Percentiles rank a stretch among this genome's conserved stretches.
Evolutionary conservation across 805 yeast genomes (phyloP).

Genomic region (Brettanomyces naardenensis): DNA sequence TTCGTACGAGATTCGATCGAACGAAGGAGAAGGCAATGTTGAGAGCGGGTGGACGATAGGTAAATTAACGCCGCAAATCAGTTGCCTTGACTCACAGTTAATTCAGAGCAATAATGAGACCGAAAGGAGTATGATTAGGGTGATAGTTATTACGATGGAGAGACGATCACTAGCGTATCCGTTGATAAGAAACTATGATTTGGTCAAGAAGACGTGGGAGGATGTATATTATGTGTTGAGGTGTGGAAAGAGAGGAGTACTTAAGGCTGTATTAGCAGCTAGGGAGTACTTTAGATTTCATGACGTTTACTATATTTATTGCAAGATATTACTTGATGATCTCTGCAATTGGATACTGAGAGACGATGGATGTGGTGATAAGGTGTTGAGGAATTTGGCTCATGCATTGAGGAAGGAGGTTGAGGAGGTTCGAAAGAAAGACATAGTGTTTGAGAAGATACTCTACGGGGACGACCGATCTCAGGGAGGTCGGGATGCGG

Average conservation of each 20-base stretch:
- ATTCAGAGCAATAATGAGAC: constrained; percentile 27
- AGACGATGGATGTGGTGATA: constrained; percentile 48
- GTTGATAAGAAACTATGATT: constrained; percentile 59
- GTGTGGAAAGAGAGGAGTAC: constrained; percentile 60
- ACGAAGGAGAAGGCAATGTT: constrained; percentile 59
- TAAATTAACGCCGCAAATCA: constrained; percentile 69
- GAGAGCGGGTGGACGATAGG: constrained; percentile 97
- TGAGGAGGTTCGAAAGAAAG: constrained; percentile 30
- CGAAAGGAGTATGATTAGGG: constrained; percentile 35
- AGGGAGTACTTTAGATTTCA: constrained; percentile 75
- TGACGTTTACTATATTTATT: constrained; percentile 79
- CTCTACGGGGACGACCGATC: constrained; percentile 29
- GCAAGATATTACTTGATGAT: constrained; percentile 70
- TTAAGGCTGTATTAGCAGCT: constrained; percentile 50
- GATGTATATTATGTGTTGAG: constrained; percentile 61
- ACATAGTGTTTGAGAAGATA: constrained; percentile 50
- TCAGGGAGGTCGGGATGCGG: too few relatives aligned
- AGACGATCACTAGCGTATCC: constrained; percentile 78
- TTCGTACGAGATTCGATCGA: constrained; percentile 68
- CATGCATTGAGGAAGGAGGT: constrained; percentile 49
- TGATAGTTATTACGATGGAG: constrained; percentile 51
- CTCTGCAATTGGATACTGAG: constrained; percentile 65
- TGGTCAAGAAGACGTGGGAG: constrained; percentile 59
- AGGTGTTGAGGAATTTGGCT: constrained; percentile 52
- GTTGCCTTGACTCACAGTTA: constrained; percentile 60